Evolutionary conservation across 768 basidiomycete species (phyloP), one percentile per base, ranked within the genome.

Genomic region (Panellus pusillus): DNA sequence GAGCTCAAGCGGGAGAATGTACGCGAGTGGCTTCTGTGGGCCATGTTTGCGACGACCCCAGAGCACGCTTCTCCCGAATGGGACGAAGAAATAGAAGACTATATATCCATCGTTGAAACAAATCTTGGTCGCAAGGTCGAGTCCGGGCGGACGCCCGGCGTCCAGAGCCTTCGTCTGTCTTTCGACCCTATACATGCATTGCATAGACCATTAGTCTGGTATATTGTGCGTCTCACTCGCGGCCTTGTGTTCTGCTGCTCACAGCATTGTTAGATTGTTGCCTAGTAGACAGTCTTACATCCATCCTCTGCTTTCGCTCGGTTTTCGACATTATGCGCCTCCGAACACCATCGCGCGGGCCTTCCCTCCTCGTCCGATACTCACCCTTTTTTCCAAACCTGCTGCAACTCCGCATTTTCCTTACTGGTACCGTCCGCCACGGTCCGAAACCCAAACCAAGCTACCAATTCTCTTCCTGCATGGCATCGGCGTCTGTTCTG

Each of bases 151-250:
- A 71, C 74, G 24, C 53, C 66, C 11, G 66, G 65, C 11, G 65
- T 76, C 4, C 68, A 66, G 28, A 75, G 72, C 54, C 81, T 86
- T 73, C 73, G 79, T 47, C 60, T 79, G 44, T 80, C 80, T 0
- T 64, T 84, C 9, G 86, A 87, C 58, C 78, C 78, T 0, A 84
- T 87, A n/a, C 54, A 60, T 9, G 76, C 72, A 66, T 14, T 73
- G 2, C 84, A 86, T 64, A 66, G 86, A 27, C 86, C 86, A 11
- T 62, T 87, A 24, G n/a, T 82, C 5, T 87, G 85, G 85, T 87
- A 87, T 60, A 57, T 70, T 40, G 84, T 84, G 52, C 51, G 82
- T 72, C 3, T 19, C 20, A 41, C 39, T 3, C 32, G n/a, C 32
- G 9, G 31, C 50, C 20, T 41, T 47, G 35, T 40, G 2, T 41